Base-by-base conservation (phyloP, 345 rosid genomes). In the Populus tremula region DNA sequence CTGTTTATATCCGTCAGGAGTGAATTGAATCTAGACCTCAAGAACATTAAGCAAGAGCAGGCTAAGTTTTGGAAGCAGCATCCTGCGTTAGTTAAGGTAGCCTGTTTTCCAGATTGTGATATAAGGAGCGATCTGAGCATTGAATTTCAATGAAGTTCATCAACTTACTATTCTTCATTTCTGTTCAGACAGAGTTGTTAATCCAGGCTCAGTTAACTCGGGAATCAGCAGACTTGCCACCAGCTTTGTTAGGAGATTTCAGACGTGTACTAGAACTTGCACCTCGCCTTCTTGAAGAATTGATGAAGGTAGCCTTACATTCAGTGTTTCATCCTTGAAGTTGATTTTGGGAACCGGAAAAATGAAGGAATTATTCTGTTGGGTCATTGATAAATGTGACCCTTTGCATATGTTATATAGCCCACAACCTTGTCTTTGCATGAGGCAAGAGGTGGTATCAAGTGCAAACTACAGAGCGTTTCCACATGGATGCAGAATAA, bases 51-150 rank as follows among this genome's bases (percentile, higher is more conserved):
- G 92, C 98, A 96, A 93, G 99, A 96, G 86, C 99, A 96, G 85
- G 98, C 98, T 75, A 96, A 93, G 86, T 96, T 93, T 84, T 96
- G 94, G 98, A 96, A 93, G 88, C 97, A 93, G 87, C 97, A 96
- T 84, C 99, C 99, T 31, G 93, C 99, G 18, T 59, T 96, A 74
- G 99, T 92, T 76, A 96, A 96, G 97, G 98, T 96, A 84, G 61
- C 73, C 70, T 71, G 2, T 79, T 66, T 16, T 47, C 69, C 62
- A 63, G 69, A 69, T 69, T 50, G 78, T 41, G 62, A 59, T 31
- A 72, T 70, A 49, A 20, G 56, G 41, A 75, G 56, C 67, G 41
- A 17, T 72, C 33, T 53, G 7, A 33, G 23, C 17, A 59, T 4
- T 74, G 39, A 36, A 23, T 72, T 66, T 67, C 65, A n/a, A 59